These are phyloP conservation scores for Nakazawaea siamensis DNA, from an alignment of 805 yeast genomes.

Conservation along the genomic window DNA sequence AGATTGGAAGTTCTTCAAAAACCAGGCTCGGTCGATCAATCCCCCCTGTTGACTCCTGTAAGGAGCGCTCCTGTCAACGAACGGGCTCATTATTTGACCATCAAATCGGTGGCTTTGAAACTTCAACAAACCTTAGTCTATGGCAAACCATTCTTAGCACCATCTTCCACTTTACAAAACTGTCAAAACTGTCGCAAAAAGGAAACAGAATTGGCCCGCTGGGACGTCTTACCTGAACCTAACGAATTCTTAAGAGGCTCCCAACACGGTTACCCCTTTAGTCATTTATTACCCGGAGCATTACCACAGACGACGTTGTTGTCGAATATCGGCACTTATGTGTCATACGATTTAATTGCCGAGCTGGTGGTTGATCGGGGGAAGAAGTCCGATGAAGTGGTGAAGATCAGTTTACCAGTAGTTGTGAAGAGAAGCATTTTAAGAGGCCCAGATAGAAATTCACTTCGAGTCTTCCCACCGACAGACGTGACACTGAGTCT, in stretches of 20 bases:
- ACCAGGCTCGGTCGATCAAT: neutral
- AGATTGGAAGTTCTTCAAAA: slow-evolving; percentile 40
- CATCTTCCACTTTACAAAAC: slow-evolving; percentile 34
- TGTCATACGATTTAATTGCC: slow-evolving; percentile 75
- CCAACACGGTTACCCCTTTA: slow-evolving; percentile 84
- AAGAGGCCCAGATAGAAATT: slow-evolving; percentile 77
- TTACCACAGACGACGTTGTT: slow-evolving; percentile 80
- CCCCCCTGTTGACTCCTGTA: slow-evolving; percentile 10
- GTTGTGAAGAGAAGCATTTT: slow-evolving; percentile 70
- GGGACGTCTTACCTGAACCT: slow-evolving; percentile 71
- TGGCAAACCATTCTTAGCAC: slow-evolving; percentile 58
- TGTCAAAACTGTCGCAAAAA: slow-evolving; percentile 55
- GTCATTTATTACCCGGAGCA: slow-evolving; percentile 81
- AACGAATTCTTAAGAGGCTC: slow-evolving; percentile 53
- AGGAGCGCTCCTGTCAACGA: slow-evolving; percentile 8
- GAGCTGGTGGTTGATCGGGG: slow-evolving; percentile 15
- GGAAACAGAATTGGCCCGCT: slow-evolving; percentile 61
- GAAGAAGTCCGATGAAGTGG: slow-evolving; percentile 25
- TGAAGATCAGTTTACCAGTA: slow-evolving; percentile 51
- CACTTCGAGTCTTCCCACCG: slow-evolving; percentile 91
- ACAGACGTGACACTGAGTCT: slow-evolving; percentile 85
- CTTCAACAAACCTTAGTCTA: slow-evolving; percentile 66
- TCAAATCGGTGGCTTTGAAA: slow-evolving; percentile 53
- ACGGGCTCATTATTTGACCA: slow-evolving; percentile 4
- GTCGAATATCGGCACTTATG: slow-evolving; percentile 35